Base-by-base conservation (phyloP, 805 yeast genomes). In the Isabelozyma rhagii region DNA sequence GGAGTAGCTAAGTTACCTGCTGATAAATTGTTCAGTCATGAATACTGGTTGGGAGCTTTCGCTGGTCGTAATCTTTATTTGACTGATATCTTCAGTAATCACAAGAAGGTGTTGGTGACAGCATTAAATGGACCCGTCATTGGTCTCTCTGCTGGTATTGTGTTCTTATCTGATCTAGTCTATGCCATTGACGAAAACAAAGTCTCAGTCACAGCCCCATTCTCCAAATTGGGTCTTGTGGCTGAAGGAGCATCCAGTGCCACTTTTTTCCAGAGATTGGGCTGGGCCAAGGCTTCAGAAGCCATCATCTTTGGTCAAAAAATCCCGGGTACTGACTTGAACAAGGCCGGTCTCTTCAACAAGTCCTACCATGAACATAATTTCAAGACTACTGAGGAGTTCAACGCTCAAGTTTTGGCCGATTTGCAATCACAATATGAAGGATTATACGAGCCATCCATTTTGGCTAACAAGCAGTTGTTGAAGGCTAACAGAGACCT, bases 111-210 rank as follows among this genome's bases (percentile, higher is more conserved):
- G 8, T 69, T 90, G 38, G 83, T 83, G 25, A 81, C 82, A 41
- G 92, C 90, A 3, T 73, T 90, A 49, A 90, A 90, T 62, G 97
- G 97, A 0, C 96, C 97, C 0, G 96, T 83, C 5, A 79, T 90
- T 50, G 97, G 97, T 0, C 75, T 90, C 50, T 73, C 84, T 34
- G 82, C 92, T 3, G 90, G 91, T 0, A 65, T 90, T 46, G 84
- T 89, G 10, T 80, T 85, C n/a, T 69, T 87, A 47, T 82, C 87
- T 66, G 97, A 90, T 67, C 74, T 90, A 50, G 75, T 90, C 9
- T 89, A 88, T 61, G 84, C 85, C 13, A 79, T 77, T 55, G 81
- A 84, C 58, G 79, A 76, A 44, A 72, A 77, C 39, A 77, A 80
- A 45, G 79, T 83, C 51, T 83, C 68, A 59, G 61, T 89, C 53